phyloP scores from a whole-genome alignment of 441 rosid genomes.

The Pelargonium fulgidum region DNA sequence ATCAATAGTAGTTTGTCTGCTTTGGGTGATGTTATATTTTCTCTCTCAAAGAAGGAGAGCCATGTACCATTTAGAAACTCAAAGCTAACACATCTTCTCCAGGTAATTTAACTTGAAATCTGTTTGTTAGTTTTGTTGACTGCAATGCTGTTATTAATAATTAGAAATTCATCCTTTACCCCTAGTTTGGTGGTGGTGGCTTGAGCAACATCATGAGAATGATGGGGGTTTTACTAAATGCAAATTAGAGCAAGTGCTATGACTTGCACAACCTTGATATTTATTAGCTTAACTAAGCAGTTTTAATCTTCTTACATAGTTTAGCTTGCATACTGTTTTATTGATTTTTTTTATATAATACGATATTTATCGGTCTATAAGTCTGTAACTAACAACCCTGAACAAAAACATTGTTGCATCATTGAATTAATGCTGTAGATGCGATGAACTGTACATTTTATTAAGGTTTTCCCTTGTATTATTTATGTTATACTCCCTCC shows the following conservation, averaged over 20 bases:
- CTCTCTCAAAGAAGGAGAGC: conserved; percentile 89
- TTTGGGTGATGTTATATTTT: conserved; percentile 81
- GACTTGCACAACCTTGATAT: no score
- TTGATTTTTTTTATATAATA: no score
- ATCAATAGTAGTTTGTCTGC: conserved; percentile 87
- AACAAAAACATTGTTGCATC: background rate
- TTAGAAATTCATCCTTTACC: background rate
- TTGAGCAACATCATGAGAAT: background rate
- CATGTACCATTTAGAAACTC: conserved; percentile 97
- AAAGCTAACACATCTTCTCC: conserved; percentile 86
- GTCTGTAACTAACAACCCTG: background rate
- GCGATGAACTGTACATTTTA: background rate
- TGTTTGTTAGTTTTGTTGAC: background rate
- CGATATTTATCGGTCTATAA: no score
- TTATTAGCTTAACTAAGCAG: no score
- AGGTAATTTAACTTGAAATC: conserved; percentile 42
- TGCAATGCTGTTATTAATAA: conserved; percentile 3
- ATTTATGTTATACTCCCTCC: no score
- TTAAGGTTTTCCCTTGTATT: background rate
- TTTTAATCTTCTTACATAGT: no score
- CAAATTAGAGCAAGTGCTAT: background rate
- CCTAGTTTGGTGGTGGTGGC: background rate
- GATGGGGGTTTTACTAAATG: background rate
- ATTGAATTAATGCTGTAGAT: background rate
- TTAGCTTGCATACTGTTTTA: no score